These are phyloP conservation scores for Suillus subalutaceus DNA, from an alignment of 768 basidiomycete species.

Conservation along the genomic window DNA sequence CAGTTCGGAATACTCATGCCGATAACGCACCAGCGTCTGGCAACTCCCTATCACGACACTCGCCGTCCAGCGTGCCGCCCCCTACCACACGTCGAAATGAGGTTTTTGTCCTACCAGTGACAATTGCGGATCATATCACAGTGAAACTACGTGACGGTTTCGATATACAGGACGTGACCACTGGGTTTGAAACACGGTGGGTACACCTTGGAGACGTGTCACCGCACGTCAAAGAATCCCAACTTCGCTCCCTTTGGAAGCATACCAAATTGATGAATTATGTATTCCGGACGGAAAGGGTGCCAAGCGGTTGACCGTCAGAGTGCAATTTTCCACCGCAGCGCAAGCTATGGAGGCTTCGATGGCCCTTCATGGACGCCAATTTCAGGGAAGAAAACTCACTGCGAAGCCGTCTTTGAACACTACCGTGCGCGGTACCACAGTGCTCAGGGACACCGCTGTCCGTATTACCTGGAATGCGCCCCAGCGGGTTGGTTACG, in stretches of 20 bases:
- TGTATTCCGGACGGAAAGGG: conserved; percentile 28
- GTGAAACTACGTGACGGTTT: conserved; percentile 66
- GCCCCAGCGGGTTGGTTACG: conserved; percentile 58
- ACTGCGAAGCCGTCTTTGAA: conserved; percentile 49
- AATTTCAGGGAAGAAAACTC: conserved; percentile 42
- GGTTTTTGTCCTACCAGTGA: conserved; percentile 20
- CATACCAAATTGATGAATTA: conserved; percentile 47
- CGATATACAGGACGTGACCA: conserved; percentile 54
- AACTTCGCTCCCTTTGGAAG: conserved; percentile 43
- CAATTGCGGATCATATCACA: conserved; percentile 55
- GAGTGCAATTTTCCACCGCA: conserved; percentile 50
- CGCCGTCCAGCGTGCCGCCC: neutral
- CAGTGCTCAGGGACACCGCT: conserved; percentile 51
- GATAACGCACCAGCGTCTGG: neutral
- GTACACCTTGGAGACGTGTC: conserved; percentile 58
- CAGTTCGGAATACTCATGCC: neutral
- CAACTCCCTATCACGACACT: neutral
- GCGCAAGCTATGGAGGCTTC: conserved; percentile 57
- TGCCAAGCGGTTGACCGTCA: conserved; percentile 34
- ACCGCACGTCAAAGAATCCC: conserved; percentile 29
- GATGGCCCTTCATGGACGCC: conserved; percentile 49
- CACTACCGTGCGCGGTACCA: conserved; percentile 37
- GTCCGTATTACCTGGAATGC: conserved; percentile 64
- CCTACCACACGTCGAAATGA: neutral
- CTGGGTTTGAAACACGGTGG: conserved; percentile 72